Conservation (phyloP, 164 flowering plant genomes). For the Tetracentron sinense region DNA sequence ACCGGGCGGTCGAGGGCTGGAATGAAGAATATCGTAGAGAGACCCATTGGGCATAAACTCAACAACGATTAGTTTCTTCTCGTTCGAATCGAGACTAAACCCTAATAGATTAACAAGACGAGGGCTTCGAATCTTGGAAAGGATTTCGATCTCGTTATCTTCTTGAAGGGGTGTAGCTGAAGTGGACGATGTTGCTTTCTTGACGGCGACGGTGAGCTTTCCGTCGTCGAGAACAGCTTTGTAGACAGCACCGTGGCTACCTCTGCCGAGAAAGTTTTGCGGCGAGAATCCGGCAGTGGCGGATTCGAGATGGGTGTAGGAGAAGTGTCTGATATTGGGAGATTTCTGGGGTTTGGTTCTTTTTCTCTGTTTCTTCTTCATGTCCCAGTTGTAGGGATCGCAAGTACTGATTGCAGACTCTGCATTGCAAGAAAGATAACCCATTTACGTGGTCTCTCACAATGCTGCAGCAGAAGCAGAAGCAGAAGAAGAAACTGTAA, state of each 20-base stretch:
- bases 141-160: conserved; percentile 77
- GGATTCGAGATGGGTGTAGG: conserved; percentile 47
- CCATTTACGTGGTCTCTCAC: conserved; percentile 35
- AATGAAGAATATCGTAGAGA: conserved; percentile 58
- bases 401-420: conserved; percentile 60
- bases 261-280: conserved; percentile 64
- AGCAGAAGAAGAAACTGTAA: neutral
- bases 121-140: conserved; percentile 46
- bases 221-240: conserved; percentile 54
- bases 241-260: conserved; percentile 85
- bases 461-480: no score
- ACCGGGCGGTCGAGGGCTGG: conserved; percentile 37
- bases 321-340: conserved; percentile 29
- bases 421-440: conserved; percentile 69
- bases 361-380: conserved; percentile 1
- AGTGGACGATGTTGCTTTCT: neutral
- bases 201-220: conserved; percentile 50
- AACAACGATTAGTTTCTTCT: conserved; percentile 49
- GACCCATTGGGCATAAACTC: conserved; percentile 87
- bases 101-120: conserved; percentile 74
- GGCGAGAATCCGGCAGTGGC: conserved; percentile 65
- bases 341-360: conserved; percentile 1
- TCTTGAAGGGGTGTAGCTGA: conserved; percentile 25
- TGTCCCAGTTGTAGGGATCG: conserved; percentile 47
- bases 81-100: conserved; percentile 28